Base-by-base conservation (phyloP, 2,329 filamentous ascomycete species). In the Ophiobolus disseminans region DNA sequence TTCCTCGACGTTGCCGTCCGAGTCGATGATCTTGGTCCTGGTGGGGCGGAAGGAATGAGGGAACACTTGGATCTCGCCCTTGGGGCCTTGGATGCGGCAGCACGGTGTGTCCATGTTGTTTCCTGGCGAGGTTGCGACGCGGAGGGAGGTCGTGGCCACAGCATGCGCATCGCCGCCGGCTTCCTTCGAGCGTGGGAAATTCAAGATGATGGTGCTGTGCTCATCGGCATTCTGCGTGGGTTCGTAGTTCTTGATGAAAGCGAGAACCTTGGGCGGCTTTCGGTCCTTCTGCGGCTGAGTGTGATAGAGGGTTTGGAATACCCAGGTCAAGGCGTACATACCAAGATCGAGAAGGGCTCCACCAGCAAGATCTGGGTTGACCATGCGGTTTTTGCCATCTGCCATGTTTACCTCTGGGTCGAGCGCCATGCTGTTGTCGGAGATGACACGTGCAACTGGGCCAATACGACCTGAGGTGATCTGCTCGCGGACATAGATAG, bases 281-380 rank as follows among this genome's bases (percentile, higher is more conserved):
- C 90, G 88, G 44, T 82, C 72, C 8, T 76, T 70, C 22, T 70
- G 80, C 2, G 86, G 81, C 66, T 92, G 88, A 3, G 88, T 84
- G 72, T 91, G 89, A 75, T 96, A 96, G 21, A 96, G 81, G 35
- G 87, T 88, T 75, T 96, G 90, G 81, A 93, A 95, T 5, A 94
- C 82, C 91, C 91, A 96, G 23, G 90, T 95, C 53, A 96, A 76
- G 37, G 89, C 85, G 77, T 96, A 96, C 73, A 96, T 88, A 53
- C 91, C 91, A 48, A 96, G 79, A 73, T 96, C 91, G 40, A 96
- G 81, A 45, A 95, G 77, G 2, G 87, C 88, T 43, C 91, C 91
- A 22, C 91, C 91, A 0, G 91, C 91, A 35, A 96, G 80, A 63
- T 92, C 87, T 16, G 81, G 80, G 73, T 95, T 95, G 55, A 96